A percentile compares a stretch with the other conserved stretches of the same genome.
Conservation (phyloP, 2,329 filamentous ascomycete genomes). For the Cytospora leucostoma region DNA sequence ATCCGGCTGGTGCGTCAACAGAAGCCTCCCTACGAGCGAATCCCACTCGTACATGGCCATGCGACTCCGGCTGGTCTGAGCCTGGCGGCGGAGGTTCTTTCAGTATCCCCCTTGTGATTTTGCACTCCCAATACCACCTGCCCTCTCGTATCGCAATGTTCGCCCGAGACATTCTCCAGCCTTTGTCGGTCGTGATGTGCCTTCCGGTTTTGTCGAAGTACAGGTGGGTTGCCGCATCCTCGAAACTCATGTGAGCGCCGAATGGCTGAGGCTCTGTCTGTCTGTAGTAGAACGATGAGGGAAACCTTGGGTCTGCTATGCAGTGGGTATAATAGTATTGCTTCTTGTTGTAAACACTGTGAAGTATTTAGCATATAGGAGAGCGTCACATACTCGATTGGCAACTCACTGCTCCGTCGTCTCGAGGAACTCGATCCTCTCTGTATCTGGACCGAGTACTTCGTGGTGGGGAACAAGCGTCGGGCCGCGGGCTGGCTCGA, state of each 20-base stretch:
- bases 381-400: neutral
- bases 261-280: conserved; percentile 85
- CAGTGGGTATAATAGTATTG: conserved; percentile 88
- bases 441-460: conserved; percentile 50
- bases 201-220: conserved; percentile 75
- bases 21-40: conserved; percentile 82
- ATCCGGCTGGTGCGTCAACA: conserved; percentile 80
- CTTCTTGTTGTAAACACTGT: conserved; percentile 64
- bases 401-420: conserved; percentile 63
- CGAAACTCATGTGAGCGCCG: conserved; percentile 83
- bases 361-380: conserved; percentile 3
- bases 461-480: conserved; percentile 59
- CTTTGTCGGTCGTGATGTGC: conserved; percentile 86
- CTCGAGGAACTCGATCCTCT: conserved; percentile 60
- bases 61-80: conserved; percentile 49
- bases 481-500: conserved; percentile 59
- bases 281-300: conserved; percentile 84
- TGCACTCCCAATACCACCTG: conserved; percentile 92
- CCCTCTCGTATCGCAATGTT: conserved; percentile 91
- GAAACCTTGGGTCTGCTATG: conserved; percentile 85
- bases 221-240: conserved; percentile 85
- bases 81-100: conserved; percentile 42
- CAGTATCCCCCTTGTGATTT: conserved; percentile 75
- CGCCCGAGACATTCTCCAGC: conserved; percentile 86
- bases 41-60: conserved; percentile 76